Percentiles rank a stretch among this genome's conserved stretches.
Evolutionary conservation across 441 rosid genomes (phyloP).

Genomic region (Breynia disticha): DNA sequence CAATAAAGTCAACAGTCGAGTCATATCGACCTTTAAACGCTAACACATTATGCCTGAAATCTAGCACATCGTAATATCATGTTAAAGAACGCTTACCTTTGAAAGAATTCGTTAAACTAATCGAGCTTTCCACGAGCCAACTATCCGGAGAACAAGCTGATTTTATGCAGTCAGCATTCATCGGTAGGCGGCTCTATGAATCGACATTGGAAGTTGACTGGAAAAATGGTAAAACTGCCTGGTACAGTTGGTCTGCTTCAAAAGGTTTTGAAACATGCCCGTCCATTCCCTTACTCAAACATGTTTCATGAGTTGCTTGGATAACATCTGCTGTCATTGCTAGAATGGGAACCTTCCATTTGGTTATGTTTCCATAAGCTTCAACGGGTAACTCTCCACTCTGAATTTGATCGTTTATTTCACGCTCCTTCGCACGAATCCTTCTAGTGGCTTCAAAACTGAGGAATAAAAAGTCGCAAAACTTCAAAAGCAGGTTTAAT

Average conservation of each 20-base stretch:
- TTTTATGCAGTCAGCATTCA: slow-evolving; percentile 7
- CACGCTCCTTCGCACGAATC: slow-evolving; percentile 51
- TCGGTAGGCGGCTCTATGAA: slow-evolving; percentile 7
- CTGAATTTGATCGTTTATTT: slow-evolving; percentile 24
- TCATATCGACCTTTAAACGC: neutral
- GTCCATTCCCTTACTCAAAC: slow-evolving; percentile 60
- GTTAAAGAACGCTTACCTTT: no score
- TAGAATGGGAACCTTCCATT: slow-evolving; percentile 59
- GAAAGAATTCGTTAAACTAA: no score
- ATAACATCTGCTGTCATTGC: slow-evolving; percentile 97
- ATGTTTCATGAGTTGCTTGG: slow-evolving; percentile 75
- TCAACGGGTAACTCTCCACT: slow-evolving; percentile 25
- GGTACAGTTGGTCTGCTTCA: slow-evolving; percentile 71
- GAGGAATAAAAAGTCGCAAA: slow-evolving; percentile 7
- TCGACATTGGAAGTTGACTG: slow-evolving; percentile 15
- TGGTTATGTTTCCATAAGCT: slow-evolving; percentile 22
- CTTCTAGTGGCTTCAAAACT: slow-evolving; percentile 77
- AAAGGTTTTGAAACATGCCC: slow-evolving; percentile 95
- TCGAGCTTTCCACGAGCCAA: slow-evolving; percentile 15
- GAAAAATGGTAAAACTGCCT: slow-evolving; percentile 66
- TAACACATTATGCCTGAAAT: no score
- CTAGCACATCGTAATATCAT: neutral
- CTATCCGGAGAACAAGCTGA: slow-evolving; percentile 11
- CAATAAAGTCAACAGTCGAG: neutral
- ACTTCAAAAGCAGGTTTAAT: neutral